Evolutionary conservation across 1,139 yeast genomes (phyloP), one percentile per base, ranked within the genome.

Genomic region (Yarrowia galli): DNA sequence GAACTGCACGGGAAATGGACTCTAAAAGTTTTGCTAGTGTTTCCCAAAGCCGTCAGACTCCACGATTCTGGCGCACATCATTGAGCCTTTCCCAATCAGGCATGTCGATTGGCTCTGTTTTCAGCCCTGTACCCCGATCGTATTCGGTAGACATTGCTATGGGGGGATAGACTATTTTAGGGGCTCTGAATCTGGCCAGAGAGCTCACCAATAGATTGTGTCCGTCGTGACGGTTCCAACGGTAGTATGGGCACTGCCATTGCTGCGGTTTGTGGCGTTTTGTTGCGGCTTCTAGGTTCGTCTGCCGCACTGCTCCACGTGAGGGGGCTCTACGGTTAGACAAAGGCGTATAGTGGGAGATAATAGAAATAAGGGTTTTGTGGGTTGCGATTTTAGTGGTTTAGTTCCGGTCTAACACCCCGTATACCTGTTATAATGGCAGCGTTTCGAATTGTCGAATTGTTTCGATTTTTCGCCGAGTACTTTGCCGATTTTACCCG

Each of bases 251-350:
- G 2, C 40, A 18, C 56, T 15, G 40, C 40, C 56, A 49, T 49
- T 49, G 25, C 40, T 49, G 40, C 40, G 40, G 56, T 13, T 18
- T 35, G 56, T 49, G 56, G 56, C 56, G 56, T 49, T 49, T 35
- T 49, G 20, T n/a, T 10, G 40, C 40, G 38, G 56, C 38, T 49
- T 49, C 54, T 49, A 49, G 25, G 56, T 49, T 32, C 23, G 40
- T 49, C 56, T 49, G 56, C 56, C 56, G 56, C 56, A 49, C 56
- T 32, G 25, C 56, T 49, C 56, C 56, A 49, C 56, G 56, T 49
- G 56, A 49, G 56, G 56, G 56, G 28, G 9, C n/a, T 28, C 23
- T 28, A 12, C 18, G 23, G 28, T 25, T 25, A 20, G 40, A 49
- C 56, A 49, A 49, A 20, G 56, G 56, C 40, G 56, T n/a, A 48